phyloP scores from a whole-genome alignment of 2,329 filamentous ascomycete genomes.

The Achaetomium macrosporum region DNA sequence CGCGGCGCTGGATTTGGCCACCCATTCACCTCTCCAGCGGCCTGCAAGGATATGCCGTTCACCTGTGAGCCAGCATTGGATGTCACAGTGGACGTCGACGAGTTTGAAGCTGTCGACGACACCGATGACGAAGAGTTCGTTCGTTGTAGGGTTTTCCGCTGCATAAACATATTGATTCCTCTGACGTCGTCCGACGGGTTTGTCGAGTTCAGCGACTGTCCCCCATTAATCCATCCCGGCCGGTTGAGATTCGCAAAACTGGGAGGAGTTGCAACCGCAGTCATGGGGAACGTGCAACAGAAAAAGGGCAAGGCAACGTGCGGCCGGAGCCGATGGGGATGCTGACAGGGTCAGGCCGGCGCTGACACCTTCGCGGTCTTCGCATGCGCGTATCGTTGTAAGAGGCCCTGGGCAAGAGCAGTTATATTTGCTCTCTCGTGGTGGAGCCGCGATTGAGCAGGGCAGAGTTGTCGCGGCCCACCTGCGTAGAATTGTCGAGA shows the following conservation, averaged over 20 bases:
- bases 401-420: constrained; percentile 7
- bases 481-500: constrained; percentile 13
- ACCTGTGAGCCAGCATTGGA: constrained; percentile 50
- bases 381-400: constrained; percentile 13
- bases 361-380: constrained; percentile 3
- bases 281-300: constrained; percentile 46
- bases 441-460: constrained; percentile 11
- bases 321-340: constrained; percentile 19
- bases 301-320: constrained; percentile 16
- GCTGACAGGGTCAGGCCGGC: constrained; percentile 8
- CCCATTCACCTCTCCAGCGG: constrained; percentile 43
- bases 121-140: constrained; percentile 89
- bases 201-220: constrained; percentile 55
- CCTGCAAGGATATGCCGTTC: constrained; percentile 52
- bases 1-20: constrained; percentile 46
- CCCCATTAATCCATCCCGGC: constrained; percentile 60
- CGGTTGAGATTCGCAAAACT: constrained; percentile 58
- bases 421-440: constrained; percentile 11
- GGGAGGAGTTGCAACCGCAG: constrained; percentile 61
- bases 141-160: constrained; percentile 79
- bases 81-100: constrained; percentile 58
- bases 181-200: constrained; percentile 71
- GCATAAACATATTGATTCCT: constrained; percentile 69
- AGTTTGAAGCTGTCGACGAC: constrained; percentile 56
- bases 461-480: constrained; percentile 14